Conservation (phyloP, 2,329 filamentous ascomycete genomes). For the Penicillium sp. region DNA sequence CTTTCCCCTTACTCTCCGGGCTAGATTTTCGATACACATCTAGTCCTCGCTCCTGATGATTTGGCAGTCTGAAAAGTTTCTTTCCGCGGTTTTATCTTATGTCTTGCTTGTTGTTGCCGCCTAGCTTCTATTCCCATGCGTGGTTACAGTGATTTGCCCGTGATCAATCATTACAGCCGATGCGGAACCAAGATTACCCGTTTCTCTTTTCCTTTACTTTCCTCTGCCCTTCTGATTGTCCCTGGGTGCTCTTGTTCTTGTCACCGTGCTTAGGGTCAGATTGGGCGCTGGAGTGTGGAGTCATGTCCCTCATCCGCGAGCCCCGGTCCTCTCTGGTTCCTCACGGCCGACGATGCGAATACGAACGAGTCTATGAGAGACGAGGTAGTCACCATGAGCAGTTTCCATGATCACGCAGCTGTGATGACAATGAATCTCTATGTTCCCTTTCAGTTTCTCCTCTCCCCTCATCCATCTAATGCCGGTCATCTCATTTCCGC, state of each 20-base stretch:
- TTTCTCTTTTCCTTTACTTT: constrained; percentile 8
- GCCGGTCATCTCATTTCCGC: not conserved
- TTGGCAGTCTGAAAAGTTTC: constrained; percentile 38
- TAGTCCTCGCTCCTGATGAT: constrained; percentile 33
- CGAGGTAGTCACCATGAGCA: constrained; percentile 12
- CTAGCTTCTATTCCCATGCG: constrained; percentile 33
- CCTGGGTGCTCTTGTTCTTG: constrained; percentile 13
- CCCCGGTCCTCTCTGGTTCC: not conserved
- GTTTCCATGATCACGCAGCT: constrained; percentile 1
- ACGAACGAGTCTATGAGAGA: constrained; percentile 16
- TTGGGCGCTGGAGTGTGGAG: constrained; percentile 3
- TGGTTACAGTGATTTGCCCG: constrained; percentile 33
- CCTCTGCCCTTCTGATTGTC: constrained; percentile 7
- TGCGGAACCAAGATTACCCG: constrained; percentile 30
- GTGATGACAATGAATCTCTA: constrained; percentile 8
- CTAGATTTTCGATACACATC: constrained; percentile 30
- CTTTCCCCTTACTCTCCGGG: constrained; percentile 24
- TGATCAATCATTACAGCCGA: constrained; percentile 35
- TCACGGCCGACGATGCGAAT: constrained; percentile 10
- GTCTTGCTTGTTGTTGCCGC: constrained; percentile 26
- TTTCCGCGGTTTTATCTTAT: constrained; percentile 17
- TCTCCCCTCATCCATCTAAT: constrained; percentile 2
- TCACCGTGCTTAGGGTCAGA: constrained; percentile 6
- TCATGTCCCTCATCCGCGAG: not conserved
- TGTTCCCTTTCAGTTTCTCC: not conserved